Percentiles rank a stretch among this genome's conserved stretches.
Evolutionary conservation across 768 basidiomycete species (phyloP).

Genomic region (Mycena rosella): DNA sequence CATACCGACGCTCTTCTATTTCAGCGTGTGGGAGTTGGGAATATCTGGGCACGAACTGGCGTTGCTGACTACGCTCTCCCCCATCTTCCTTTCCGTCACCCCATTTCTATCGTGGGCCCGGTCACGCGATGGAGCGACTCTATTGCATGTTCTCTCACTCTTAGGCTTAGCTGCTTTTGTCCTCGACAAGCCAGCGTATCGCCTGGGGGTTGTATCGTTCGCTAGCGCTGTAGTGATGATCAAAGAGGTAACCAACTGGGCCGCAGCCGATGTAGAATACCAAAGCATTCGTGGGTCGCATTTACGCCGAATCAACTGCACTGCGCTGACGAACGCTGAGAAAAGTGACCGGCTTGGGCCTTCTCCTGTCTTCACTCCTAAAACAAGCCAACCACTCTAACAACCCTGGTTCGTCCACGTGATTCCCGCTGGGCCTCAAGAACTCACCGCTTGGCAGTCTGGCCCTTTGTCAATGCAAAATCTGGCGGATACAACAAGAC

Average conservation of each 20-base stretch:
- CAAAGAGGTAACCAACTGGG: conserved; percentile 67
- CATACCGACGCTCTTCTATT: conserved; percentile 88
- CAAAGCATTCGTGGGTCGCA: conserved; percentile 61
- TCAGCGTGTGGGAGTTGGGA: conserved; percentile 92
- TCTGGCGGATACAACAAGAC: conserved; percentile 80
- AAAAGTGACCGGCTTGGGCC: conserved; percentile 74
- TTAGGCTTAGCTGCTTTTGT: conserved; percentile 67
- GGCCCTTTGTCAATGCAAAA: conserved; percentile 78
- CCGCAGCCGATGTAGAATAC: conserved; percentile 56
- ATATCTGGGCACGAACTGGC: conserved; percentile 87
- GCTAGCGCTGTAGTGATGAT: conserved; percentile 66
- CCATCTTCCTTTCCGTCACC: conserved; percentile 66
- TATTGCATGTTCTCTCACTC: conserved; percentile 63
- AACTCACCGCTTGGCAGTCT: conserved; percentile 60
- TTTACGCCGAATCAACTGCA: neutral
- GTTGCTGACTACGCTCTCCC: conserved; percentile 78
- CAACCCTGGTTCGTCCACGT: conserved; percentile 72
- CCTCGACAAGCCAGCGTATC: conserved; percentile 62
- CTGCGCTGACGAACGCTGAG: conserved; percentile 15
- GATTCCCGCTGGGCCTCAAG: neutral
- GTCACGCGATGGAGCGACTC: conserved; percentile 62
- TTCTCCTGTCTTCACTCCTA: conserved; percentile 73
- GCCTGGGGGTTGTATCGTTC: conserved; percentile 68
- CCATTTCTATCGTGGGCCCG: conserved; percentile 59
- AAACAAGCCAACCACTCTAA: conserved; percentile 87